phyloP scores from a whole-genome alignment of 2,329 filamentous ascomycete species.

The Venturia oleaginea region DNA sequence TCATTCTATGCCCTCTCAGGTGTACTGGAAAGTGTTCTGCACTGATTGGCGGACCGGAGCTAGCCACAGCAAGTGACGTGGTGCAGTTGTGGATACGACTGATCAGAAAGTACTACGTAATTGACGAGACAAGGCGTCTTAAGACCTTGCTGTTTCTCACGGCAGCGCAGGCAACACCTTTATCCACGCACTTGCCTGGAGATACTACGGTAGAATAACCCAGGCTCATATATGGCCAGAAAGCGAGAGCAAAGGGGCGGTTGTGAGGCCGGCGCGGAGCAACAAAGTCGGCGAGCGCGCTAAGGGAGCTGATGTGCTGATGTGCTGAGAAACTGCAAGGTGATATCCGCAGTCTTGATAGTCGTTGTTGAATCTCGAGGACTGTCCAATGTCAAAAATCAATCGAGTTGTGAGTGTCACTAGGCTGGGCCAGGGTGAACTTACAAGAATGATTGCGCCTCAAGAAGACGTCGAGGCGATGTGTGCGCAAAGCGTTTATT shows the following conservation, averaged over 20 bases:
- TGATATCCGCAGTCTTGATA: not conserved
- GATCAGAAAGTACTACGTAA: not conserved
- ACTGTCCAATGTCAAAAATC: not conserved
- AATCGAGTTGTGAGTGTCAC: not conserved
- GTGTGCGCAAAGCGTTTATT: not conserved
- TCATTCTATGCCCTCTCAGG: not conserved
- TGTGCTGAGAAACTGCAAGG: not conserved
- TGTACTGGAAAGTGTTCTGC: not conserved
- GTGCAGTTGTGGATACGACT: not conserved
- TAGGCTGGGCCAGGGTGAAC: not conserved
- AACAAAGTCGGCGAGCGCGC: not conserved
- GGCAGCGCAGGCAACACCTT: not conserved
- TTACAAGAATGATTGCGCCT: not conserved
- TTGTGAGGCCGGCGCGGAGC: not conserved
- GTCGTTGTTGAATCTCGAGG: not conserved
- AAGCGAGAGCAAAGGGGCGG: not conserved
- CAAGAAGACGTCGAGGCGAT: not conserved
- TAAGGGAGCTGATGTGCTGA: not conserved
- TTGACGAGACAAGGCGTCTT: not conserved
- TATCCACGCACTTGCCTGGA: not conserved
- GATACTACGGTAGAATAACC: too few relatives aligned
- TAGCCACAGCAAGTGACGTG: constrained; percentile 1
- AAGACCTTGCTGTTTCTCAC: not conserved
- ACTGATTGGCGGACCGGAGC: not conserved
- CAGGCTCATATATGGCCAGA: not conserved